Evolutionary conservation across 129 eudicot species (phyloP), one percentile per base, ranked within the genome.

Genomic region (Cynara cardunculus): DNA sequence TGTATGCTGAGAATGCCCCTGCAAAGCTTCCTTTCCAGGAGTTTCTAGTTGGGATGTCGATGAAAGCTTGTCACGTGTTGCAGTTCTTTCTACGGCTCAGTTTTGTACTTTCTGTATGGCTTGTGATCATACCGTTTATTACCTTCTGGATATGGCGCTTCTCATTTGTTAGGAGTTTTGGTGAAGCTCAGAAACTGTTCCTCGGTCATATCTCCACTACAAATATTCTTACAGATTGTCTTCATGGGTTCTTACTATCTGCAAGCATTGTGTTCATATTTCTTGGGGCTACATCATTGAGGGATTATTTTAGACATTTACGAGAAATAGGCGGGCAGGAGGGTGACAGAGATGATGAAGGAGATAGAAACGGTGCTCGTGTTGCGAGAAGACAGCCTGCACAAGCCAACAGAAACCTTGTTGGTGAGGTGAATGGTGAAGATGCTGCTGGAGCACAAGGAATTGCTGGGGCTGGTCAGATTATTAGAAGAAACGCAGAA

Each of bases 141-240:
- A 94, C 98, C 7, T 91, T 94, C 81, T 91, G 98, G 98, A 94
- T 94, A 56, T 94, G 98, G 98, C 89, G 98, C 13, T 78, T 90
- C 83, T 91, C 98, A 68, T 94, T 91, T 82, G 93, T 91, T 61
- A 87, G 96, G 71, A 90, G 93, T 68, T 90, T 91, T 25, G 87
- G 88, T 18, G 98, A 94, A 88, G 96, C 97, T 32, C 91, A 87
- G 14, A 89, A 91, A 77, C 86, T 94, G 27, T 94, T 94, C 70
- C 46, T 94, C 82, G 87, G 92, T 72, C 97, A 94, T 70, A 73
- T 91, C 64, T 89, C 93, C 35, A 85, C 91, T 22, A 87, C 93
- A 7, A 73, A 76, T 68, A 83, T 94, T 78, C 93, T 94, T 13
- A 94, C 97, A 1, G 98, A 94, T 80, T 91, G 98, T 67, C 89